Percentiles rank a stretch among this genome's conserved stretches.
phyloP scores from a whole-genome alignment of 2,329 filamentous ascomycete genomes.

The Cladorrhinum sp. region DNA sequence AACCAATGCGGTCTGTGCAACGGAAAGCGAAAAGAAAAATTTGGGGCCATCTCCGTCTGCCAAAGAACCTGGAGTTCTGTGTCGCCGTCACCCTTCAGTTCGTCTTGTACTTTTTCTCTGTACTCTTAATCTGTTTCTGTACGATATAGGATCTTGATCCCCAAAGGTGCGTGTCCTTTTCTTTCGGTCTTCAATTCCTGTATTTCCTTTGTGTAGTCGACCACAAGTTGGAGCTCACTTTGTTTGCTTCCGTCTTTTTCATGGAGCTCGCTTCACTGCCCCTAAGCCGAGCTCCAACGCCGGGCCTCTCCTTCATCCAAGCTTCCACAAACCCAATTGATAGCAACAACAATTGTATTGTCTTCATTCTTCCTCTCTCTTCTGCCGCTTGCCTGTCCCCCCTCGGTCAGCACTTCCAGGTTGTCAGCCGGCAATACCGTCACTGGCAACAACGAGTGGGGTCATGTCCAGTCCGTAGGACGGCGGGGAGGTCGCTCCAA shows the following conservation, averaged over 20 bases:
- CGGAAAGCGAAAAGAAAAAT: conserved; percentile 12
- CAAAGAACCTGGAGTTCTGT: not conserved
- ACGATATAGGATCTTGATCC: conserved; percentile 1
- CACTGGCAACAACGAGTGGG: not conserved
- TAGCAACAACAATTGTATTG: not conserved
- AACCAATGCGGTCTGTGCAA: not conserved
- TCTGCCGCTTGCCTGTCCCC: not conserved
- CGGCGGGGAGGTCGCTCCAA: conserved; percentile 13
- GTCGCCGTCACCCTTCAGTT: conserved; percentile 19
- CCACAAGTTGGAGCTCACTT: not conserved
- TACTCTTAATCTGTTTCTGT: conserved; percentile 14
- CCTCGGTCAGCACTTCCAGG: not conserved
- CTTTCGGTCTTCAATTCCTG: not conserved
- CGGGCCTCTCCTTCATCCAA: not conserved
- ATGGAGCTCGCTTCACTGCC: not conserved
- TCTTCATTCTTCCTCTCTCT: not conserved
- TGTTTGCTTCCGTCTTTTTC: not conserved
- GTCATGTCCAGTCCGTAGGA: not conserved
- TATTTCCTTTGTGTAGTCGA: not conserved
- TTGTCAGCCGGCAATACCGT: conserved; percentile 5
- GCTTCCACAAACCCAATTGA: not conserved
- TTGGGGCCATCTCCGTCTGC: conserved; percentile 2
- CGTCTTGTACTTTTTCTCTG: conserved; percentile 18
- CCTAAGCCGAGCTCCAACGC: not conserved
- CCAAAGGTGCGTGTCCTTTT: conserved; percentile 18